Conservation (phyloP, 768 basidiomycete genomes). For the Cyclocybe aegerita region DNA sequence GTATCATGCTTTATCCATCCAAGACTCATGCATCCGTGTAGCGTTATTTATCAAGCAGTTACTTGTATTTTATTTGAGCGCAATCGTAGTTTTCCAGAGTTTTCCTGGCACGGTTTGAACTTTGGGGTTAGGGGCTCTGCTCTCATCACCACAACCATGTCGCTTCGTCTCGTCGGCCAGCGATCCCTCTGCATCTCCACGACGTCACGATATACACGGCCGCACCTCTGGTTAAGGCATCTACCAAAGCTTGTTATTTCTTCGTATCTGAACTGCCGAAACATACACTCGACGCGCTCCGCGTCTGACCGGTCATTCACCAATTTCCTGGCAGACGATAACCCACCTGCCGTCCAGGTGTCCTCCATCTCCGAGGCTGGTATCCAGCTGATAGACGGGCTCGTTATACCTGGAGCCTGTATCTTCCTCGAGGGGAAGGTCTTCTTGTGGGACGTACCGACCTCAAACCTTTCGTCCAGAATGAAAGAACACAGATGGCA, state of each 20-base stretch:
- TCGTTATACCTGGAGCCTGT: conserved; percentile 73
- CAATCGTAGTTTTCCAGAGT: too few species aligned
- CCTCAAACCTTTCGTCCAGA: conserved; percentile 14
- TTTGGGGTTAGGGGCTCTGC: too few species aligned
- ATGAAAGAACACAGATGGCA: conserved; percentile 43
- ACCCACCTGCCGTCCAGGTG: conserved; percentile 71
- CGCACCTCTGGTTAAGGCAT: too few species aligned
- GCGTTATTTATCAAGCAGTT: too few species aligned
- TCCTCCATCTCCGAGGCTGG: conserved; percentile 61
- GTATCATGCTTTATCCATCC: too few species aligned
- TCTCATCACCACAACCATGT: too few species aligned
- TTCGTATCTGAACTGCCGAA: neutral
- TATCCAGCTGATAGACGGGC: conserved; percentile 75
- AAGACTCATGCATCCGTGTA: too few species aligned
- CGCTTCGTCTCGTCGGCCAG: too few species aligned
- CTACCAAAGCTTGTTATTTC: neutral
- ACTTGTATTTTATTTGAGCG: too few species aligned
- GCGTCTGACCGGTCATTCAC: conserved; percentile 44
- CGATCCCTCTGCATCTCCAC: too few species aligned
- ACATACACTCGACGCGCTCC: conserved; percentile 16
- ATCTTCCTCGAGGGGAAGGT: conserved; percentile 86
- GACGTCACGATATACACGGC: too few species aligned
- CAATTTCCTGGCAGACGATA: conserved; percentile 73
- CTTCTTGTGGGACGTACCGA: conserved; percentile 86
- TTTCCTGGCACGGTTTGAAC: too few species aligned